These are phyloP conservation scores for Angophora floribunda DNA, from an alignment of 345 rosid genomes.

Conservation along the genomic window DNA sequence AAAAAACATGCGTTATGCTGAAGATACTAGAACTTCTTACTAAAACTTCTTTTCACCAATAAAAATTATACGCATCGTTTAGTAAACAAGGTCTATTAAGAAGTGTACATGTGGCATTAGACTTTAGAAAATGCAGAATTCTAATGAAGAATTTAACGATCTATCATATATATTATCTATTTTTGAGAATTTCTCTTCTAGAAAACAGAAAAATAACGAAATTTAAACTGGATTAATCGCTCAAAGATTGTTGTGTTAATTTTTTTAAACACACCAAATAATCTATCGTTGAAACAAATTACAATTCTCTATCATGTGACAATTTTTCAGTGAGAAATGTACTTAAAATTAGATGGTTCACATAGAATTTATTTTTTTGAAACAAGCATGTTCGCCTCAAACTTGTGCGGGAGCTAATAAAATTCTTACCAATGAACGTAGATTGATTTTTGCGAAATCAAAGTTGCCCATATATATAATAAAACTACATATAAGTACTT, in stretches of 20 bases:
- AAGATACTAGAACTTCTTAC: neutral
- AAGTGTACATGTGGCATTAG: neutral
- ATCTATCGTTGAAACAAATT: neutral
- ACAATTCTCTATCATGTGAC: neutral
- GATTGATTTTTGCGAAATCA: neutral
- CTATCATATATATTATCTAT: neutral
- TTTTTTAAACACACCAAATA: neutral
- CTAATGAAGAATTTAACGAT: neutral
- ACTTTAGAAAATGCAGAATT: neutral
- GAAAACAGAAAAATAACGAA: neutral
- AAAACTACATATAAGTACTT: neutral
- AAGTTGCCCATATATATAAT: neutral
- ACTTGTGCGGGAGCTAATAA: neutral
- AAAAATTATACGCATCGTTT: neutral
- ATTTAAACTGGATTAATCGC: neutral
- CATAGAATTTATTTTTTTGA: neutral
- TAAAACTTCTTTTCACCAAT: fast-evolving
- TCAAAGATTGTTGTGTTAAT: fast-evolving
- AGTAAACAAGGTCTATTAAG: neutral
- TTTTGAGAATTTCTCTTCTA: neutral
- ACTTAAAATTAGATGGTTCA: neutral
- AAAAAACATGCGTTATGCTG: neutral
- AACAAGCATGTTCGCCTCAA: neutral
- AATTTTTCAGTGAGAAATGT: neutral
- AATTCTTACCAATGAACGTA: neutral